Evolutionary conservation across 495 filamentous ascomycete genomes (phyloP), one percentile per base, ranked within the genome.

Genomic region (Neurospora discreta): DNA sequence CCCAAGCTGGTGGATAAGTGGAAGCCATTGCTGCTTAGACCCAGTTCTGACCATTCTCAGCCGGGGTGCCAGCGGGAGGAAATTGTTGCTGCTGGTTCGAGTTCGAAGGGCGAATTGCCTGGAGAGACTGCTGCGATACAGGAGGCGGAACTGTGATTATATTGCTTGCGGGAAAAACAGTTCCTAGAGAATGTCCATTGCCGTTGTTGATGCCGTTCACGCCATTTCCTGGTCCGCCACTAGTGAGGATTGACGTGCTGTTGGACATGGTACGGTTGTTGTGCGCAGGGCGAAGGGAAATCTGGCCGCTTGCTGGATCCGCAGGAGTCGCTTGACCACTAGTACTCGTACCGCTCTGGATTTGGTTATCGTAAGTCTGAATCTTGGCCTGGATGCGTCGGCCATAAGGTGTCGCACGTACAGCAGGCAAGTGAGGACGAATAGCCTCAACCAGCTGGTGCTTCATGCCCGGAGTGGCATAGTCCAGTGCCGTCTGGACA

Each of bases 401-500:
- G 38, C 95, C 95, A 78, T 98, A 94, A 8, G 95, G 95, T 39
- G 93, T 97, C 71, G 90, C 87, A 46, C 93, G 91, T 71, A 99
- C 93, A 2, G 86, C 82, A 8, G 93, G 91, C 30, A 98, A 84
- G 71, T 92, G 86, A 1, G 94, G 95, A 33, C 93, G 92, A 73
- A 99, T 91, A 39, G 85, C 85, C 42, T 98, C 93, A 43, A 96
- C 88, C 26, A 99, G 86, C 36, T 86, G 86, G 71, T 83, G 82
- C 80, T 93, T 93, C 74, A 88, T 90, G 10, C 87, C 84, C 0
- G 85, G 79, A 68, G 94, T 92, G 9, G 92, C 88, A 75, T 92
- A 93, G 73, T 98, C 94, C 74, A 97, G 83, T 60, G 95, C 95
- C 41, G 95, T 99, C 86, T 99, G 95, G 43, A 98, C 90, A 73